Evolutionary conservation across 495 filamentous ascomycete species (phyloP), one percentile per base, ranked within the genome.

Genomic region (Sphaerosporella brunnea): DNA sequence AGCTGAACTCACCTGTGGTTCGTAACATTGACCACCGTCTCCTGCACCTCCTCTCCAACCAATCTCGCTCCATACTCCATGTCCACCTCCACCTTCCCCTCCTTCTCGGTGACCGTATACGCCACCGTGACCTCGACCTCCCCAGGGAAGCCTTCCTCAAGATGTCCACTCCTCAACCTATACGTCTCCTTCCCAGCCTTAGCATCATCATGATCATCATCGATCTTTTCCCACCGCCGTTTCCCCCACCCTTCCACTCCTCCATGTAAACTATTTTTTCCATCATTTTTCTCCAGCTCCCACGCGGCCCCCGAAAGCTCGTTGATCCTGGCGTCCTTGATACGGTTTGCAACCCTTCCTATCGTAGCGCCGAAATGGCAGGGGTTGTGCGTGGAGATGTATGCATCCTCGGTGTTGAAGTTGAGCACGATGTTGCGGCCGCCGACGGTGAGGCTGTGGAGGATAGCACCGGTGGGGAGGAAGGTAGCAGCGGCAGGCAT

Each of bases 301-400:
- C 90, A 86, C 2, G 67, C 61, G 47, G 74, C 71, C 19, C 78
- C 77, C 63, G 93, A 94, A 38, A 95, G 64, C 16, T 69, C 67
- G 45, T 74, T 58, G 55, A 95, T 74, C 47, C 75, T 68, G 1
- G 79, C 88, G 56, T 73, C 65, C 43, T 73, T 74, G 62, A 94
- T 74, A 20, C 88, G 80, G 64, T 97, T 97, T 38, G 85, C 84
- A 8, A 90, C 74, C 24, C 88, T 81, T 18, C 88, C 88, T 58
- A 97, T 94, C 30, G 83, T 95, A 60, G 84, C 87, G 51, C 88
- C 88, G 55, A 92, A 94, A 68, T 75, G 82, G 15, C 82, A 76
- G 15, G 63, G 63, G 65, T 93, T 87, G 66, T 82, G 60, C 48
- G 72, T 70, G n/a, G n/a, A n/a, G n/a, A n/a, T n/a, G 67, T 95